phyloP scores from a whole-genome alignment of 352 stramenopile genomes.

The Phytopythium sindhum region DNA sequence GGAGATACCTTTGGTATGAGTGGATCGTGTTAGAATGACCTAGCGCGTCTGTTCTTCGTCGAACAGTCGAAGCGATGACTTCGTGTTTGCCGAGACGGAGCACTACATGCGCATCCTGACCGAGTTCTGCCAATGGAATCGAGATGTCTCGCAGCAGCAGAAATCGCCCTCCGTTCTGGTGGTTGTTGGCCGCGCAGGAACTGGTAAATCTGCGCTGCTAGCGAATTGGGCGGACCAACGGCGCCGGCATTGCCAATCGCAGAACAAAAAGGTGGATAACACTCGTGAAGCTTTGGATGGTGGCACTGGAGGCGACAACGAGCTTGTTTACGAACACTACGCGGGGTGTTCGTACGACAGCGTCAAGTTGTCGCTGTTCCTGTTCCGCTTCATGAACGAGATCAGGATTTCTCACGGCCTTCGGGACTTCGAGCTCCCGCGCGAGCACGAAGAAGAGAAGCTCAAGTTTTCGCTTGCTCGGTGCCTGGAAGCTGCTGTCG shows the following conservation, averaged over 20 bases:
- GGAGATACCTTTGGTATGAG: too few relatives aligned
- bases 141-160: conserved; percentile 11
- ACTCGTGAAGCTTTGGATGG: neutral
- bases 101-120: conserved; percentile 70
- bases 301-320: conserved; percentile 11
- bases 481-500: conserved; percentile 68
- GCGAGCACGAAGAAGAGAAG: conserved; percentile 81
- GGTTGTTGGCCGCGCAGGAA: conserved; percentile 55
- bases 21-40: neutral
- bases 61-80: conserved; percentile 57
- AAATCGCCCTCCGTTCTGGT: conserved; percentile 43
- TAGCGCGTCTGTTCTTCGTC: neutral
- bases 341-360: conserved; percentile 79
- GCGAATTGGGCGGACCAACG: conserved; percentile 66
- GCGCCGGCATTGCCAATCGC: conserved; percentile 9
- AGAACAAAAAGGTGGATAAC: neutral
- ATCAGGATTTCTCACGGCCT: conserved; percentile 68
- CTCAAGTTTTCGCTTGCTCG: conserved; percentile 81
- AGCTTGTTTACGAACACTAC: conserved; percentile 85
- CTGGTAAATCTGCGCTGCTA: conserved; percentile 77
- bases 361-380: conserved; percentile 77
- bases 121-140: conserved; percentile 59
- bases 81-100: conserved; percentile 53
- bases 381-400: conserved; percentile 81
- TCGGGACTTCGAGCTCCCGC: conserved; percentile 77